Evolutionary conservation across 176 grass and related monocot genomes (phyloP).

Genomic region (Paspalum notatum): DNA sequence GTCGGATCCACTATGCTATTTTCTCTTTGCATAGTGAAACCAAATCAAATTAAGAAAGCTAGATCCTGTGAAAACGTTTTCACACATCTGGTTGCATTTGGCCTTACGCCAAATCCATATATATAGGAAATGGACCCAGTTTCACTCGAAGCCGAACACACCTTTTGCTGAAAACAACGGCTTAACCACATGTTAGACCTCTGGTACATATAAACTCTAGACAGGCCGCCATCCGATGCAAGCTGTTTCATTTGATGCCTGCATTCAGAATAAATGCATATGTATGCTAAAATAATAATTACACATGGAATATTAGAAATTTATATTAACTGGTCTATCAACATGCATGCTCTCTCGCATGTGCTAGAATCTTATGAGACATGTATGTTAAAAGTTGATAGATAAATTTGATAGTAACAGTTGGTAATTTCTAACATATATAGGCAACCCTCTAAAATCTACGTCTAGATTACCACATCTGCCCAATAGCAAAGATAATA

Average conservation of each 20-base stretch:
- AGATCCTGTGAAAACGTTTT: background rate
- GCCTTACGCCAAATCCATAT: background rate
- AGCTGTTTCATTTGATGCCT: slow-evolving; percentile 22
- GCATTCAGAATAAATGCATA: background rate
- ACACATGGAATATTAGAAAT: slow-evolving; percentile 5
- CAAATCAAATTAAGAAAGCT: slow-evolving; percentile 19
- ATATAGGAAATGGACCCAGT: slow-evolving; percentile 14
- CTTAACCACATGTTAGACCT: slow-evolving; percentile 32
- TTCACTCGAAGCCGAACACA: slow-evolving; percentile 24
- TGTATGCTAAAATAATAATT: background rate
- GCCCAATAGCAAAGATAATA: too few relatives aligned
- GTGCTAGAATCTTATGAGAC: too few relatives aligned
- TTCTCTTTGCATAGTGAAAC: background rate
- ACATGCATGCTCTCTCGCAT: too few relatives aligned
- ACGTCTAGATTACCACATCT: too few relatives aligned
- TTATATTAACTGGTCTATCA: background rate
- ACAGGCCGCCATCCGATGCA: slow-evolving; percentile 32
- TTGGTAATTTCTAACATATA: too few relatives aligned
- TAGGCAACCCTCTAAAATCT: too few relatives aligned
- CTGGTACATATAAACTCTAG: slow-evolving; percentile 19
- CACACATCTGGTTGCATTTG: background rate
- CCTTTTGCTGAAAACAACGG: slow-evolving; percentile 32
- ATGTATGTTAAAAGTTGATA: too few relatives aligned
- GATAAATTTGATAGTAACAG: too few relatives aligned
- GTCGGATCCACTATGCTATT: background rate